Percentiles rank a stretch among this genome's conserved stretches.
phyloP scores from a whole-genome alignment of 352 stramenopile genomes.

The Saprolegnia diclina region DNA sequence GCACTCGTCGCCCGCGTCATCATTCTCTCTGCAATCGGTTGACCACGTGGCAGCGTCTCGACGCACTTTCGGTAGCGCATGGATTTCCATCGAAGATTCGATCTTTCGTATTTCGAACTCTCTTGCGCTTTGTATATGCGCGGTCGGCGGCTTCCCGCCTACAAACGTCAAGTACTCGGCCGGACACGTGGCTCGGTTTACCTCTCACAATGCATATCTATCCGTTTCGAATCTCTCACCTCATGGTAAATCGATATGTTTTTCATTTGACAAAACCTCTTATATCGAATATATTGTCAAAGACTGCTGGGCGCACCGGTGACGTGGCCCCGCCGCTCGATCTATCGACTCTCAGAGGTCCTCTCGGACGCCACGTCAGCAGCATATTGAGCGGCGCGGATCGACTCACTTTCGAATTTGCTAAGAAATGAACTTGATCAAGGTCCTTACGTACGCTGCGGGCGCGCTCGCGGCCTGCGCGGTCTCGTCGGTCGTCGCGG shows the following conservation, averaged over 20 bases:
- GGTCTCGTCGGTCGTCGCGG: conserved; percentile 30
- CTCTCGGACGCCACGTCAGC: conserved; percentile 2
- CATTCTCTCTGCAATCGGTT: too few species aligned
- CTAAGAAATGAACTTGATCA: conserved; percentile 55
- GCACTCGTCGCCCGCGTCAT: too few species aligned
- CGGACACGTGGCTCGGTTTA: not conserved
- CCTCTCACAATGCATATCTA: conserved; percentile 19
- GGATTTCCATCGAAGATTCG: not conserved
- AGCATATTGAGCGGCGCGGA: not conserved
- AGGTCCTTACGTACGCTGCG: conserved; percentile 53
- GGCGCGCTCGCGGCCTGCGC: conserved; percentile 29
- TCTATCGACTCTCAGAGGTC: conserved; percentile 8
- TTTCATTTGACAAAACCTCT: conserved; percentile 1
- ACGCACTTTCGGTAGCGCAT: not conserved
- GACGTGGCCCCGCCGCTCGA: conserved; percentile 11
- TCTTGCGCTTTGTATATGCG: not conserved
- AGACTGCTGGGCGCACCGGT: not conserved
- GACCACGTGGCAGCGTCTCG: not conserved
- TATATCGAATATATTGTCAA: not conserved
- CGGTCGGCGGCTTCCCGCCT: not conserved
- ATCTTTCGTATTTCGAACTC: not conserved
- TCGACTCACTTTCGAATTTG: conserved; percentile 23
- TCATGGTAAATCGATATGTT: not conserved
- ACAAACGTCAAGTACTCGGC: not conserved
- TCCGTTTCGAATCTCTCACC: not conserved